phyloP scores from a whole-genome alignment of 2,329 filamentous ascomycete species.

The Alternaria brassicicola region DNA sequence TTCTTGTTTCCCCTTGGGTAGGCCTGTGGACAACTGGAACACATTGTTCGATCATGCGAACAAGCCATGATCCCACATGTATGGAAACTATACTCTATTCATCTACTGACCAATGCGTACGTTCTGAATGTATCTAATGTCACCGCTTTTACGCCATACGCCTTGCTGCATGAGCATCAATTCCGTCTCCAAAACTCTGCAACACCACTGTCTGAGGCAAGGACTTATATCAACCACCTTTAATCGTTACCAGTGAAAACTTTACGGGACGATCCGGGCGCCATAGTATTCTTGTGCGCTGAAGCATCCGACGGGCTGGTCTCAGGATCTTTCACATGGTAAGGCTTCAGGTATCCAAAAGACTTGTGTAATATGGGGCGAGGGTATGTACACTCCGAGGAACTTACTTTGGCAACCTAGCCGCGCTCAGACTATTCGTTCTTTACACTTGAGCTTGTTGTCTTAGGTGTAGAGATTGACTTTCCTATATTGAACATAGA shows the following conservation, averaged over 20 bases:
- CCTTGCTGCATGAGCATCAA: background rate
- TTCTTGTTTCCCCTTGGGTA: background rate
- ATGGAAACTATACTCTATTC: background rate
- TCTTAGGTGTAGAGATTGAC: slow-evolving; percentile 29
- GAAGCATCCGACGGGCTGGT: slow-evolving; percentile 10
- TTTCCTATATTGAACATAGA: slow-evolving; percentile 30
- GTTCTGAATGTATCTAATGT: background rate
- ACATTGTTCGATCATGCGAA: slow-evolving; percentile 9
- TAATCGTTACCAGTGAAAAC: background rate
- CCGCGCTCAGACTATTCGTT: slow-evolving; percentile 23
- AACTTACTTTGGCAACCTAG: slow-evolving; percentile 29
- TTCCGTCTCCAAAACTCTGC: background rate
- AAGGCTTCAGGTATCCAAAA: slow-evolving; percentile 21
- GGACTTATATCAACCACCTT: background rate
- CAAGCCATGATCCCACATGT: background rate
- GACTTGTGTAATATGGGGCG: slow-evolving; percentile 22
- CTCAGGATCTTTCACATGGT: slow-evolving; percentile 14
- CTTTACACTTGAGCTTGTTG: slow-evolving; percentile 30
- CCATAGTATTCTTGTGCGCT: background rate
- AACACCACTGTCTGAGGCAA: background rate
- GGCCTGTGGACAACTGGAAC: background rate
- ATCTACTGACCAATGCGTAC: background rate
- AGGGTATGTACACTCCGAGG: slow-evolving; percentile 35
- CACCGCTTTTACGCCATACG: background rate
- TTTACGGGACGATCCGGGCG: background rate